A percentile compares a stretch with the other conserved stretches of the same genome.
These are phyloP conservation scores for Leptographium flavum DNA, from an alignment of 2,329 filamentous ascomycete genomes.

Conservation along the genomic window DNA sequence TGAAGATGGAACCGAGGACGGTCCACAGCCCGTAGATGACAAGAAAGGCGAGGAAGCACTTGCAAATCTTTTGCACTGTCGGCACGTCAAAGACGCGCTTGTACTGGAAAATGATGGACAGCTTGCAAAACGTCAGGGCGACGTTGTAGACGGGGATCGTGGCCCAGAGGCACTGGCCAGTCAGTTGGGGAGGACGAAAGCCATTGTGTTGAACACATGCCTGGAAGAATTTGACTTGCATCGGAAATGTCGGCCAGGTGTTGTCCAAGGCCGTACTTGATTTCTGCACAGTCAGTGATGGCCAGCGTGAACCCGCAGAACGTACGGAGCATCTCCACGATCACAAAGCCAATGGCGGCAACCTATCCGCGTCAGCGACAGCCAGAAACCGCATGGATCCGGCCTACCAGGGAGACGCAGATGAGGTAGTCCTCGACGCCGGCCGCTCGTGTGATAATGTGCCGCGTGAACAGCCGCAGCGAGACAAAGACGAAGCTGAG, in stretches of 20 bases:
- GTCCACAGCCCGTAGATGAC: slow-evolving; percentile 4
- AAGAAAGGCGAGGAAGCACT: slow-evolving; percentile 5
- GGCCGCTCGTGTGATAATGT: background rate
- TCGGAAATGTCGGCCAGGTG: background rate
- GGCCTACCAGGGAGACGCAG: background rate
- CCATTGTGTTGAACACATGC: background rate
- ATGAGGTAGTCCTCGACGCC: slow-evolving; percentile 2
- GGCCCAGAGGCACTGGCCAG: slow-evolving; percentile 1
- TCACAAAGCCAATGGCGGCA: slow-evolving; percentile 1
- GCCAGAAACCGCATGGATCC: no score
- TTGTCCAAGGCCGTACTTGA: background rate
- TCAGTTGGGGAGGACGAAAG: background rate
- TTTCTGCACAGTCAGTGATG: no score
- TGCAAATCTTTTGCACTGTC: slow-evolving; percentile 4
- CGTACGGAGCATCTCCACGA: slow-evolving; percentile 2
- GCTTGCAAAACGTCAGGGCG: background rate
- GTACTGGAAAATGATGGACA: slow-evolving; percentile 4
- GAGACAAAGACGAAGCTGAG: background rate
- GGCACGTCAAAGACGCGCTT: slow-evolving; percentile 4
- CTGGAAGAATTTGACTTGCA: background rate
- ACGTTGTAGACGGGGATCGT: slow-evolving; percentile 3
- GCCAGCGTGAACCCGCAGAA: no score
- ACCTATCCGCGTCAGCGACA: background rate
- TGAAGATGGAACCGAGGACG: slow-evolving; percentile 8
- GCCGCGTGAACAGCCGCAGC: background rate